A percentile compares a stretch with the other conserved stretches of the same genome.
Evolutionary conservation across 129 eudicot species (phyloP).

Genomic region (Lactuca sativa): DNA sequence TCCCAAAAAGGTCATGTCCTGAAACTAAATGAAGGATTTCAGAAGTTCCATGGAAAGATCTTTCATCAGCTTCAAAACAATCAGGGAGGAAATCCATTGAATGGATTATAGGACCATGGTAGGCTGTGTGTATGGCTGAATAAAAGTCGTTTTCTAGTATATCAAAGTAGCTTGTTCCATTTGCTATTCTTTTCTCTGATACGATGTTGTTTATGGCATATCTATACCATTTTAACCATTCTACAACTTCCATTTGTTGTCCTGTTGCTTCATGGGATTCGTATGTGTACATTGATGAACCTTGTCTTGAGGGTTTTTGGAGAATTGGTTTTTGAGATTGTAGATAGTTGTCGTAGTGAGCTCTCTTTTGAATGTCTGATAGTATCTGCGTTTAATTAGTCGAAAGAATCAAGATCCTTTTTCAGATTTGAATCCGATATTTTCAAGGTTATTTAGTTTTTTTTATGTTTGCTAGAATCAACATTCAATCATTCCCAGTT

Average conservation of each 20-base stretch:
- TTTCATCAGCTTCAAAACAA: conserved; percentile 90
- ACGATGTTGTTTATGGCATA: conserved; percentile 67
- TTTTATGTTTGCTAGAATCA: conserved; percentile 1
- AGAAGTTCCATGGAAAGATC: conserved; percentile 61
- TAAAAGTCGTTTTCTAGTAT: conserved; percentile 70
- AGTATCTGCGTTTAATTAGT: conserved; percentile 59
- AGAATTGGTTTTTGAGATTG: conserved; percentile 44
- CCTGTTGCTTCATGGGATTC: conserved; percentile 42
- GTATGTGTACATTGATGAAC: conserved; percentile 49
- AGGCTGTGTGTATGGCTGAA: conserved; percentile 84
- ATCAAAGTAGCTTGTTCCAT: conserved; percentile 81
- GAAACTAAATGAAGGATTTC: conserved; percentile 93
- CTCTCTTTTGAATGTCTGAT: conserved; percentile 76
- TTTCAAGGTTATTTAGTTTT: conserved; percentile 5
- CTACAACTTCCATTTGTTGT: conserved; percentile 86
- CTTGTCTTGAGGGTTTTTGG: conserved; percentile 43
- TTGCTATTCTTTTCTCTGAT: conserved; percentile 53
- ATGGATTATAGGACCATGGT: conserved; percentile 76
- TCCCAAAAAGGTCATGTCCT: conserved; percentile 85
- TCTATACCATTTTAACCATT: conserved; percentile 94
- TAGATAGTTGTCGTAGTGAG: conserved; percentile 70
- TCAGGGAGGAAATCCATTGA: conserved; percentile 82
- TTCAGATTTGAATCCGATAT: conserved; percentile 2
- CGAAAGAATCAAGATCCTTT: conserved; percentile 21
- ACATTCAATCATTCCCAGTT: neutral